Evolutionary conservation across 805 yeast species (phyloP), one percentile per base, ranked within the genome.

Genomic region (Priceomyces haplophilus): DNA sequence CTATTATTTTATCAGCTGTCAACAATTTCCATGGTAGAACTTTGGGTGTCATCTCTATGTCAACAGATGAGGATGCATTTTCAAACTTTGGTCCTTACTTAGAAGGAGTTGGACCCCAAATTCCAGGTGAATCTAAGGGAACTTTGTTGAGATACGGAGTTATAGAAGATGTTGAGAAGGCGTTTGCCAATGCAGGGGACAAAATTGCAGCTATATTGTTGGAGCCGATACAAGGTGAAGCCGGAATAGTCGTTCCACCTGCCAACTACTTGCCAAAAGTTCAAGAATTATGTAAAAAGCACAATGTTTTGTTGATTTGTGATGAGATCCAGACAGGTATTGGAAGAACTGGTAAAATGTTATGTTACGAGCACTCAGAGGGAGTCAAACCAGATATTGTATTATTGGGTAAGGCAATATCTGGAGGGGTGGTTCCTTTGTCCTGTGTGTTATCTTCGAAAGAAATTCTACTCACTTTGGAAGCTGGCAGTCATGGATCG

Each of bases 171-270:
- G 80, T 91, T 41, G 89, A 88, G 66, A 73, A 73, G 53, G 96
- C 95, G 2, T 82, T 90, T 56, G 71, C 75, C 51, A 78, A 78
- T 44, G 88, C 91, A 18, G 97, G 97, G 50, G 91, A 86, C 62
- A 83, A 81, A 62, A 81, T 91, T 51, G 95, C 96, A 35, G 98
- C 96, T 33, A 79, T 91, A 52, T 70, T 91, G 50, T 79, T 91
- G 54, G 98, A 91, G 70, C 97, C 97, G 49, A 90, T 90, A 58
- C 98, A 91, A 66, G 98, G 98, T 64, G 98, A 91, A 65, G 98
- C 98, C 25, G 98, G 98, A 54, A 91, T 91, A 52, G 91, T 90
- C 20, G 97, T 90, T 19, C 97, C 98, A 41, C 93, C 93, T 51
- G 69, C 62, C 38, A 95, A 79, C 55, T 91, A 90, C 71, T 76